Evolutionary conservation across 2,329 filamentous ascomycete species (phyloP).

Genomic region (Aspergillus versicolor): DNA sequence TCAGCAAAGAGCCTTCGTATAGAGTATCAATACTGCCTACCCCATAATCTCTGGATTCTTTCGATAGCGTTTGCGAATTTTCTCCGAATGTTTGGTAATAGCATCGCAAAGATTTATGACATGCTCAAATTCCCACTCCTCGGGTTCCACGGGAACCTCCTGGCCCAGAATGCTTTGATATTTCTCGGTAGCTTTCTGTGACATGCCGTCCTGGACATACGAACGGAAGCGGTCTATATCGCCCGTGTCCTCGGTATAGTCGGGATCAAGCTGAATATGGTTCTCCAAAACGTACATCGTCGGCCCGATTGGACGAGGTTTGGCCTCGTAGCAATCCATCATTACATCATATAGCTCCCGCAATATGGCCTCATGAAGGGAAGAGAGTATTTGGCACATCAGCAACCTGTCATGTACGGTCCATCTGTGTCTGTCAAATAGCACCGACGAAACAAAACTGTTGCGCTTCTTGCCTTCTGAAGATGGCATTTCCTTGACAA

Average conservation of each 20-base stretch:
- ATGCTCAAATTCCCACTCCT: slow-evolving; percentile 87
- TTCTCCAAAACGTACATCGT: slow-evolving; percentile 78
- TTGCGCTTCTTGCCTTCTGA: slow-evolving; percentile 62
- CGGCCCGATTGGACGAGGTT: slow-evolving; percentile 75
- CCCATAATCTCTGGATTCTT: slow-evolving; percentile 88
- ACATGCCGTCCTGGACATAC: slow-evolving; percentile 70
- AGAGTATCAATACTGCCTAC: slow-evolving; percentile 32
- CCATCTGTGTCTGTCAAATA: slow-evolving; percentile 65
- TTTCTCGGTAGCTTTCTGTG: slow-evolving; percentile 70
- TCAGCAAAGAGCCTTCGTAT: slow-evolving; percentile 19
- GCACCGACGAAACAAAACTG: slow-evolving; percentile 48
- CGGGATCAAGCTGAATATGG: slow-evolving; percentile 76
- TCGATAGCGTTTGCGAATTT: slow-evolving; percentile 87
- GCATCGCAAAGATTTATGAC: slow-evolving; percentile 85
- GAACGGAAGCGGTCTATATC: slow-evolving; percentile 71
- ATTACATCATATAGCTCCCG: slow-evolving; percentile 86
- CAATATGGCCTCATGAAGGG: slow-evolving; percentile 76
- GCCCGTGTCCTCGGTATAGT: slow-evolving; percentile 69
- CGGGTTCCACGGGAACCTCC: slow-evolving; percentile 74
- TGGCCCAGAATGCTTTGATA: slow-evolving; percentile 78
- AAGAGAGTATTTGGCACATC: slow-evolving; percentile 73
- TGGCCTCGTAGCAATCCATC: slow-evolving; percentile 84
- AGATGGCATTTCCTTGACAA: slow-evolving; percentile 69
- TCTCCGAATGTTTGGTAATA: slow-evolving; percentile 80
- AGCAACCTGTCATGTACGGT: slow-evolving; percentile 66